These are phyloP conservation scores for Apiospora koreana DNA, from an alignment of 2,329 filamentous ascomycete genomes.

Conservation along the genomic window DNA sequence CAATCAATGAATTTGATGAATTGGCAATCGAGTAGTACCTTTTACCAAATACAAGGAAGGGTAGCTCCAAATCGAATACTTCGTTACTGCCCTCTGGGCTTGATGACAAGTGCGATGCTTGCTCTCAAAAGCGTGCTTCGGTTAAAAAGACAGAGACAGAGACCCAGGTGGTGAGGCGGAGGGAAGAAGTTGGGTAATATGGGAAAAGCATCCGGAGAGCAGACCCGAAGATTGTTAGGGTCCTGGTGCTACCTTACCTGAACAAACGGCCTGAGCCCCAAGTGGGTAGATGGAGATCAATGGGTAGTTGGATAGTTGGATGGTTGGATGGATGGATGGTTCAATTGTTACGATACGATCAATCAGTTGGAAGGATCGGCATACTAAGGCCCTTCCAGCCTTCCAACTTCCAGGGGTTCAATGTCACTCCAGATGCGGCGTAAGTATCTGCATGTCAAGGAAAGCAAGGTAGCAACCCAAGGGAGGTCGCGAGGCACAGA, in stretches of 20 bases:
- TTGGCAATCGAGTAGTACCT: not conserved
- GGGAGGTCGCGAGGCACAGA: not conserved
- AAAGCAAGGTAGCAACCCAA: not conserved
- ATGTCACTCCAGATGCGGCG: not conserved
- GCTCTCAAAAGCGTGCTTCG: not conserved
- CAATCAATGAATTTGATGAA: not conserved
- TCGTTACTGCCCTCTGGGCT: not conserved
- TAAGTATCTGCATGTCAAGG: conserved; percentile 1
- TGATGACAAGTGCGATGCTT: not conserved
- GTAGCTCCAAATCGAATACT: not conserved
- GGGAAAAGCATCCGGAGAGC: not conserved
- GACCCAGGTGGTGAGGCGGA: not conserved
- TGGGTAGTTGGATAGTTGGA: no score
- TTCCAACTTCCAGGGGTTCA: not conserved
- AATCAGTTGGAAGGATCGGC: not conserved
- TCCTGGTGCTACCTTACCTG: not conserved
- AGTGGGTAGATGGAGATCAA: not conserved
- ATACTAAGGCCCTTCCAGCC: not conserved
- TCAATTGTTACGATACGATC: conserved; percentile 4
- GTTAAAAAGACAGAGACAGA: not conserved
- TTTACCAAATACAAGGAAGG: not conserved
- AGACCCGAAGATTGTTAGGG: not conserved
- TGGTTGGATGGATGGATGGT: not conserved
- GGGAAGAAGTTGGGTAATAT: not conserved
- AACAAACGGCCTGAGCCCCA: not conserved